A percentile compares a stretch with the other conserved stretches of the same genome.
phyloP scores from a whole-genome alignment of 2,329 filamentous ascomycete species.

The Aspergillus sp. region DNA sequence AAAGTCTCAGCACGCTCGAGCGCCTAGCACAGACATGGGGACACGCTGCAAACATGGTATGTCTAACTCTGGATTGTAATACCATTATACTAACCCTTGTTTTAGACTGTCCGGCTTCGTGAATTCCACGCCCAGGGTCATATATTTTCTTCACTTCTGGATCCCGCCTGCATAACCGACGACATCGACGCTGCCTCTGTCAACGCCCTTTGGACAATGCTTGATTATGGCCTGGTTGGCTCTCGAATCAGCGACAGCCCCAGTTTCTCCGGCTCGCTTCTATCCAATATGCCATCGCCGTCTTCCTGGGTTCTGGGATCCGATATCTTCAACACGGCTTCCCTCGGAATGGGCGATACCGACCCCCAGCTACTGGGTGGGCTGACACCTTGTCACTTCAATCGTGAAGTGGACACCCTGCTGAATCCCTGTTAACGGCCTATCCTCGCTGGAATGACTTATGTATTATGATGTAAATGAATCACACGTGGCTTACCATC shows the following conservation, averaged over 20 bases:
- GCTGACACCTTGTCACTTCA: neutral
- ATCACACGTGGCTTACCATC: neutral
- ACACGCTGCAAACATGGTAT: conserved; percentile 25
- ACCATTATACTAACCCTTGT: neutral
- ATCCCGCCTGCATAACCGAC: conserved; percentile 15
- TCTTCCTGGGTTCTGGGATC: conserved; percentile 12
- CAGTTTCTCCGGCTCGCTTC: neutral
- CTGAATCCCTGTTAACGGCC: neutral
- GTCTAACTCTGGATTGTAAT: neutral
- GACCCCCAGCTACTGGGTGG: neutral
- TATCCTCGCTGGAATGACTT: neutral
- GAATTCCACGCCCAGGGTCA: conserved; percentile 23
- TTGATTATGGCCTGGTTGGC: conserved; percentile 18
- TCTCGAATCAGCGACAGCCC: neutral
- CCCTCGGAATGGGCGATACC: neutral
- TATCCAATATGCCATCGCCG: conserved; percentile 14
- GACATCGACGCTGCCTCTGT: conserved; percentile 18
- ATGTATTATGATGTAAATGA: neutral
- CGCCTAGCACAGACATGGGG: conserved; percentile 18
- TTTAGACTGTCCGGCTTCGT: conserved; percentile 18
- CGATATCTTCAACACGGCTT: neutral
- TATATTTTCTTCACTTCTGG: conserved; percentile 17
- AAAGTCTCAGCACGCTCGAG: conserved; percentile 18
- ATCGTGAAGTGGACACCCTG: neutral
- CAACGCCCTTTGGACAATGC: conserved; percentile 22